Evolutionary conservation across 2,329 filamentous ascomycete genomes (phyloP), one percentile per base, ranked within the genome.

Genomic region (Coniella vitis): DNA sequence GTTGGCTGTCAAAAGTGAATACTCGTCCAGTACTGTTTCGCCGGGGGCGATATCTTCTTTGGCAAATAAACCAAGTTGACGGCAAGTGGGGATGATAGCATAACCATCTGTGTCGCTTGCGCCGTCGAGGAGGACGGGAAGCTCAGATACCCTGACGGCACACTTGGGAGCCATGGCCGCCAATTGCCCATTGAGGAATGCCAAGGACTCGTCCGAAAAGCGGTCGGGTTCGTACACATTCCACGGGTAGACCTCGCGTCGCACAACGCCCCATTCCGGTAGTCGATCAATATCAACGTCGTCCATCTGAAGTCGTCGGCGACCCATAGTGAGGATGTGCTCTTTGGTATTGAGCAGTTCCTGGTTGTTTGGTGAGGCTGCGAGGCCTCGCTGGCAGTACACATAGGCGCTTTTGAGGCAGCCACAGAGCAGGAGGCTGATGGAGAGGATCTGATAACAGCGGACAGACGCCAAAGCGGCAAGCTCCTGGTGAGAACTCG

Each of bases 51-150:
- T 87, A 56, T 95, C 84, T 55, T 87, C 78, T 58, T 82, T 87
- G 7, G 90, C 91, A 63, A 97, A 97, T 3, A 98, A 76, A 4
- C 93, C 93, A 0, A 98, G 77, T 65, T 98, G 93, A 52, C 79
- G 77, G 57, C 82, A 83, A 4, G 78, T 84, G 8, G 73, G 69
- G 14, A 74, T 75, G 36, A 69, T 69, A n/a, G 73, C 69, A 55
- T 71, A 72, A 21, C 60, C 61, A 51, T 75, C 71, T 1, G 70
- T 74, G 22, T 68, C 67, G 49, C 76, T 76, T 4, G 75, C 76
- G 20, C 70, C 69, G 41, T 76, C 72, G 10, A 83, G 70, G 20
- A 97, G 69, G 0, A 87, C 71, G 1, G 91, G 93, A 4, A 98
- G 69, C 29, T 84, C 77, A 0, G 89, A 82, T 3, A 85, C 83